phyloP scores from a whole-genome alignment of 2,329 filamentous ascomycete genomes.

The Ceratocystis huliohia region DNA sequence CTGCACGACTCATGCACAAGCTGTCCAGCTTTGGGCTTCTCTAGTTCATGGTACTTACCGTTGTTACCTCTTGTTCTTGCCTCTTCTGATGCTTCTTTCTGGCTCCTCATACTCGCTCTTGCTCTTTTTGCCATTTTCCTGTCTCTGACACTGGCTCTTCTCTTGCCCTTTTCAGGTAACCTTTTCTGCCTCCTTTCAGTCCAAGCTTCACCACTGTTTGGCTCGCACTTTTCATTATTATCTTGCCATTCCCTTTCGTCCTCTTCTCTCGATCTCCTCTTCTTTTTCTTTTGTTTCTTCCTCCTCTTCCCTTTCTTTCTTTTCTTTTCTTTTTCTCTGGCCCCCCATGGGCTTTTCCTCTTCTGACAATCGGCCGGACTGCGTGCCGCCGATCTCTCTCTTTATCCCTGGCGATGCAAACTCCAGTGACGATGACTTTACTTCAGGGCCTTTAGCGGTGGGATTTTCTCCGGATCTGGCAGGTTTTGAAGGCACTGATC shows the following conservation, averaged over 20 bases:
- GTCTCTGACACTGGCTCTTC: background rate
- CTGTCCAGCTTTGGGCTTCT: background rate
- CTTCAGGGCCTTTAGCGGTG: constrained; percentile 14
- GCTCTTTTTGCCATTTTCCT: background rate
- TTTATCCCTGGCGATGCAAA: background rate
- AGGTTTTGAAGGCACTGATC: constrained; percentile 7
- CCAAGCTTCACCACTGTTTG: constrained; percentile 8
- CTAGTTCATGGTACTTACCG: background rate
- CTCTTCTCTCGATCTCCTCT: background rate
- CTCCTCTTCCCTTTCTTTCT: background rate
- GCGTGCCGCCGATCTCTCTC: constrained; percentile 14
- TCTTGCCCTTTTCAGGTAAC: background rate
- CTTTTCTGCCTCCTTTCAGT: background rate
- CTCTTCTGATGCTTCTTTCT: background rate
- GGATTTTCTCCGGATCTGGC: constrained; percentile 13
- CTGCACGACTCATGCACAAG: background rate
- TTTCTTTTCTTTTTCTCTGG: background rate
- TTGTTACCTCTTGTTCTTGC: background rate
- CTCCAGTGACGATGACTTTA: constrained; percentile 11
- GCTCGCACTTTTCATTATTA: background rate
- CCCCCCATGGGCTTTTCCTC: constrained; percentile 19
- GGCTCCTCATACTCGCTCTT: background rate
- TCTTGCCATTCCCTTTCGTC: background rate
- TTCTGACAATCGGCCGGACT: constrained; percentile 13
- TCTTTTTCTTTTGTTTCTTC: background rate